Evolutionary conservation across 2,329 filamentous ascomycete genomes (phyloP), one percentile per base, ranked within the genome.

Genomic region (Xylariaceae sp.): DNA sequence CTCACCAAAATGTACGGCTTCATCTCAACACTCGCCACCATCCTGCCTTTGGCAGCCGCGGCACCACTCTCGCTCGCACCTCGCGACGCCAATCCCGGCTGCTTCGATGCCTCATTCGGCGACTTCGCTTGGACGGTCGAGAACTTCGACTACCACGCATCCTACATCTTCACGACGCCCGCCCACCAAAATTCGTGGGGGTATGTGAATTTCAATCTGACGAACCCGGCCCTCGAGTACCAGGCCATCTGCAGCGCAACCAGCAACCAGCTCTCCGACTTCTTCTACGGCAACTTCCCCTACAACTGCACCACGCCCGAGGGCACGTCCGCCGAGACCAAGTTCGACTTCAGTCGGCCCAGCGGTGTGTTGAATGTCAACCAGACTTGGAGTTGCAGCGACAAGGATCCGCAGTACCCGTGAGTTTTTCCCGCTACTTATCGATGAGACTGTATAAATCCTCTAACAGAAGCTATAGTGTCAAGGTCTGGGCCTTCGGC

Each of bases 141-240:
- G 44, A 65, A 71, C 66, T 80, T 84, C 56, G 74, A 77, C 67
- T 83, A 73, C 73, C 75, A 79, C 67, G 75, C 75, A n/a, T 74
- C 71, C 10, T 80, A 78, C 67, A 68, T 72, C 65, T 82, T 81
- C 73, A 73, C 73, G 16, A 82, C 78, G 2, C 80, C 81, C 0
- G 72, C 80, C 2, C 81, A 83, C 70, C 79, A 82, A 60, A 79
- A 77, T 66, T 75, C 75, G 1, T 74, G 69, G 68, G 81, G 80
- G 47, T 73, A 74, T 56, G 75, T 79, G 58, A 73, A 71, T 66
- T 83, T 83, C 71, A 78, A 76, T 58, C 70, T 83, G n/a, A 64
- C 68, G 51, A 82, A 81, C 74, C 71, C 75, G 14, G 77, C 73
- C 29, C 62, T 80, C 40, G 60, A 69, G 40, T 73, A 74, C 58